phyloP scores from a whole-genome alignment of 306 rosid genomes.

The Malus sylvestris region DNA sequence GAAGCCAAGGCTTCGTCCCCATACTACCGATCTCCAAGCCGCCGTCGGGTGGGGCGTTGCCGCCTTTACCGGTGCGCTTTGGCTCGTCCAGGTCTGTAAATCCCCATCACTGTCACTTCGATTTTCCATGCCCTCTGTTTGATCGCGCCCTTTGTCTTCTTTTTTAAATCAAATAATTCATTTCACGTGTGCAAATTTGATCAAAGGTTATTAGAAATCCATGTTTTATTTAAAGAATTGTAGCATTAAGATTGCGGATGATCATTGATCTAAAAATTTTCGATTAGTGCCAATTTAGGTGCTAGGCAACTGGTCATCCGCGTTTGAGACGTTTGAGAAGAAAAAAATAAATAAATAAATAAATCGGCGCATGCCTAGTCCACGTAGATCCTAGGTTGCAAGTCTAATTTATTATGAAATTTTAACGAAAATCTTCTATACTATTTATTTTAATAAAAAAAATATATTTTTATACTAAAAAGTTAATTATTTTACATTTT shows the following conservation, averaged over 20 bases:
- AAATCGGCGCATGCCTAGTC: rapidly evolving
- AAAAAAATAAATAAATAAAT: too few species aligned
- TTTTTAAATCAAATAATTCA: background rate
- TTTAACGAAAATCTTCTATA: too few species aligned
- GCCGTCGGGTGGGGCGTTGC: conserved; percentile 86
- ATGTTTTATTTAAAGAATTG: background rate
- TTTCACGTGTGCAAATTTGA: background rate
- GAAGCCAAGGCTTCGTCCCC: conserved; percentile 40
- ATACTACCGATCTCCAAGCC: conserved; percentile 55
- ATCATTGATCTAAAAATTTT: too few species aligned
- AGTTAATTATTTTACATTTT: rapidly evolving
- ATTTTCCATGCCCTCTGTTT: background rate
- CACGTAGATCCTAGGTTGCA: rapidly evolving
- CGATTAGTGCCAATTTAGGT: too few species aligned
- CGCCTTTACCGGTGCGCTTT: conserved; percentile 53
- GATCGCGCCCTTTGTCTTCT: background rate
- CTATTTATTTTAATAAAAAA: too few species aligned
- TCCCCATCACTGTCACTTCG: background rate
- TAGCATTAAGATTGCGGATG: background rate
- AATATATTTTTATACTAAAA: rapidly evolving
- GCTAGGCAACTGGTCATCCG: rapidly evolving
- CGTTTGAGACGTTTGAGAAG: too few species aligned
- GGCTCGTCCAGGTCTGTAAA: conserved; percentile 47
- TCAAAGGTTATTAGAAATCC: background rate
- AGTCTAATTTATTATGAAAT: too few species aligned